phyloP scores from a whole-genome alignment of 169 alveolate genomes.

The Plasmodium relictum region DNA sequence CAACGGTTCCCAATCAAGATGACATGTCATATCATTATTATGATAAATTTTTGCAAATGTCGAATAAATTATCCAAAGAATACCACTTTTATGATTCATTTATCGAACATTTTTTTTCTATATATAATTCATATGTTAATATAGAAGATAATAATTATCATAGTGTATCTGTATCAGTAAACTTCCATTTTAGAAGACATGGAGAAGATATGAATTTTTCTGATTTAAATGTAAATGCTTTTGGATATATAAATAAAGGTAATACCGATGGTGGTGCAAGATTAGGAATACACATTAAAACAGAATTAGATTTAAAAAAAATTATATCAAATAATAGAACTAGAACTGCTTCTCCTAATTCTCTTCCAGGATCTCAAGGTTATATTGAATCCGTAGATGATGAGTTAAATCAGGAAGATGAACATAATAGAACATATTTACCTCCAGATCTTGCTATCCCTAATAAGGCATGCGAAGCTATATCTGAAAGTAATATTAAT shows the following conservation, averaged over 20 bases:
- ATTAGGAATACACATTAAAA: not conserved
- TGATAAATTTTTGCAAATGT: not conserved
- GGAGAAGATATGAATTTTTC: not conserved
- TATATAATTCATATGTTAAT: constrained; percentile 23
- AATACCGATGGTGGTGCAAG: not conserved
- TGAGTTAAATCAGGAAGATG: no score
- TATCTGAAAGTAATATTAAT: not conserved
- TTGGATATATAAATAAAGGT: constrained; percentile 7
- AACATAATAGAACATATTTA: no score
- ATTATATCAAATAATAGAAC: no score
- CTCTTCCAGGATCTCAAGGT: no score
- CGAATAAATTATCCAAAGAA: not conserved
- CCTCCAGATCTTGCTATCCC: no score
- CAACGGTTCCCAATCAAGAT: no score
- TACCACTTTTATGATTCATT: not conserved
- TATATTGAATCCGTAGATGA: no score
- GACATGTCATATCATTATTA: no score
- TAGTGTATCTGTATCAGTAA: constrained; percentile 32
- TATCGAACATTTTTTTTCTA: constrained; percentile 5
- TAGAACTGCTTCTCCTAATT: no score
- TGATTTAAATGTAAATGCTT: constrained; percentile 3
- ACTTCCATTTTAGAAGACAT: constrained; percentile 10
- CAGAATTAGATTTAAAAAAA: no score
- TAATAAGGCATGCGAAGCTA: no score
- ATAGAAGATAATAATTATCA: constrained; percentile 11